Evolutionary conservation across 2,329 filamentous ascomycete species (phyloP), one percentile per base, ranked within the genome.

Genomic region (Fusarium coicis): DNA sequence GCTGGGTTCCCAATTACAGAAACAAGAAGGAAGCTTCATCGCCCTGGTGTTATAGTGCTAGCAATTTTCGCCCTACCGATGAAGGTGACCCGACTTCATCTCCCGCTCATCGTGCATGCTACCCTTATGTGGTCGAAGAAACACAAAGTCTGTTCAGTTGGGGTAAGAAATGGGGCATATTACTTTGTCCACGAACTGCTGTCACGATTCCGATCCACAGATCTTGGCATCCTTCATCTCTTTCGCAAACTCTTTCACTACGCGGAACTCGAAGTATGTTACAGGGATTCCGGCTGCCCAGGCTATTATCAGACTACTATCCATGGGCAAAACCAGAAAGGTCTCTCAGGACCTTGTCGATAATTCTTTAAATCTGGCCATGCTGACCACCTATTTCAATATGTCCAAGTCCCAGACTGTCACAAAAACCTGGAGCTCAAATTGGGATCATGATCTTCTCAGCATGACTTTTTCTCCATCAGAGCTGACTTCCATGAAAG

Each of bases 371-470:
- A 54, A 67, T 37, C 26, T 67, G 19, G 36, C 63, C 7, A 23
- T 68, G 63, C 21, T 66, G 30, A 61, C 54, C 18, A 40, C 30
- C 12, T 61, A 46, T 60, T 49, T 61, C 36, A 61, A 67, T 42
- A 58, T 47, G 37, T 7, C 36, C 14, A n/a, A 36, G 34, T 28
- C 30, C 9, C 26, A 34, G 14, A 34, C 47, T n/a, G 40, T 54
- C 14, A 8, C 18, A 37, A 67, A 67, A 46, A 67, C 53, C 19
- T 53, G 46, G 53, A n/a, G 30, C 15, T 32, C 18, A 42, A 32
- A 61, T 26, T 53, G 46, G 46, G 53, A 54, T 19, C 7, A 44
- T 11, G 15, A 43, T 14, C 39, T 67, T 21, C 47, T 68, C n/a
- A 46, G 39, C n/a, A 43, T 68, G 47, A 42, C 40, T 6, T 43